Base-by-base conservation (phyloP, 441 rosid species). In the Populus trichocarpa region DNA sequence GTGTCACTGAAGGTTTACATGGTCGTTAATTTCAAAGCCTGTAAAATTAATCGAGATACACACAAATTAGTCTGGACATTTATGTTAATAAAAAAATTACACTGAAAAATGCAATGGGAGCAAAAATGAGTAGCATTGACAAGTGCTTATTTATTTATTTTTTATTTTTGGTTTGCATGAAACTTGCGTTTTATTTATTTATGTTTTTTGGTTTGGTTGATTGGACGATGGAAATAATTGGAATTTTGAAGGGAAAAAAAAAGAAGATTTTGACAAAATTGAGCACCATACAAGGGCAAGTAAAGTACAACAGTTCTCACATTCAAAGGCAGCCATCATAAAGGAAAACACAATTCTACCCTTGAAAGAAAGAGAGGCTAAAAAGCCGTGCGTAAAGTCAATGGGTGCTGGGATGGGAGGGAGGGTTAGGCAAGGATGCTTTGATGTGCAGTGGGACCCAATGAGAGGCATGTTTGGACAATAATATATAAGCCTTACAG, bases 1-100 rank as follows among this genome's bases (percentile, higher is more conserved):
- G 28, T 26, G 2, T 0, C 2, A 1, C 2, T 26, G 2, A 0
- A 26, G 2, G 2, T 0, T 26, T 26, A 26, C 0, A 26, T 26
- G 2, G 2, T 26, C 0, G 2, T 26, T 26, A 26, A 26, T 1
- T 26, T 26, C 28, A 26, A 2, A 26, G 2, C 2, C 2, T 1
- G 2, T 26, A 26, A 26, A 2, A 26, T 26, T 26, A 26, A 26
- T 26, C 2, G 2, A 26, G 0, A 26, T 26, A 1, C 28, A 1
- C 0, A 0, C 28, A 26, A 26, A 2, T 26, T 26, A 26, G 1
- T 1, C 1, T 1, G 2, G 1, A 1, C 2, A 26, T 26, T 26
- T 1, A 1, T 2, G 0, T 26, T 26, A 26, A 26, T 26, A 1
- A 38, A 38, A 10, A 1, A 10, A 38, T 2, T 42, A 38, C 5